phyloP scores from a whole-genome alignment of 2,329 filamentous ascomycete genomes.

The Fusarium pseudoanthophilum region DNA sequence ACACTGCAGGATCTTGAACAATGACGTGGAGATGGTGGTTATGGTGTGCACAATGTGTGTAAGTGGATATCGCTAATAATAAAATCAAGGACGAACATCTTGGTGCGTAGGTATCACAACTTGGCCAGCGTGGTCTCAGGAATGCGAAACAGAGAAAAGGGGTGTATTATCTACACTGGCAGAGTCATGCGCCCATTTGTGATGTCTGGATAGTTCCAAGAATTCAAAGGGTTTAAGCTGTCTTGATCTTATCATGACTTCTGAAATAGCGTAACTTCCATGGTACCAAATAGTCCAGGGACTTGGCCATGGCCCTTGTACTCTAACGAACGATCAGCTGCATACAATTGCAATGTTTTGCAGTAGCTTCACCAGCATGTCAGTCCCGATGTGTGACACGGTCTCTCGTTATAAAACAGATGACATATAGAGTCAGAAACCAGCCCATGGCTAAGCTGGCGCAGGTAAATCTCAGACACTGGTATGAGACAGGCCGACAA shows the following conservation, averaged over 20 bases:
- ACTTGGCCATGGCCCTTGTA: not conserved
- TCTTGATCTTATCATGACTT: not conserved
- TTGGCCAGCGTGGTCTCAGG: not conserved
- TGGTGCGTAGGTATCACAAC: not conserved
- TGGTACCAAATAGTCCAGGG: not conserved
- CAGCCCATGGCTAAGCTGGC: too few species aligned
- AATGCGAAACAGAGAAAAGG: not conserved
- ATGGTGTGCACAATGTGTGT: slow-evolving; percentile 23
- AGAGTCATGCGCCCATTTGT: not conserved
- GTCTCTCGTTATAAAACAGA: not conserved
- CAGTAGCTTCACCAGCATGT: not conserved
- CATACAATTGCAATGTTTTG: not conserved
- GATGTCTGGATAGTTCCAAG: not conserved
- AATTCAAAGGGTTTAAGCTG: not conserved
- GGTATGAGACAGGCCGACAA: not conserved
- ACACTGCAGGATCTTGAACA: slow-evolving; percentile 23
- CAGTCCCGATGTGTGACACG: not conserved
- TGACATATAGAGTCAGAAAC: not conserved
- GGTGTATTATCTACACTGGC: not conserved
- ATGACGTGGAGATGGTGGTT: slow-evolving; percentile 27
- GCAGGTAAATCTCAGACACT: not conserved
- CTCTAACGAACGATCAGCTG: not conserved
- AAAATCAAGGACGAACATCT: slow-evolving; percentile 23
- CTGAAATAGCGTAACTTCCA: not conserved
- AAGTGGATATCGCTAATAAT: slow-evolving; percentile 15